Evolutionary conservation across 495 filamentous ascomycete species (phyloP).

Genomic region (Monascus purpureus): DNA sequence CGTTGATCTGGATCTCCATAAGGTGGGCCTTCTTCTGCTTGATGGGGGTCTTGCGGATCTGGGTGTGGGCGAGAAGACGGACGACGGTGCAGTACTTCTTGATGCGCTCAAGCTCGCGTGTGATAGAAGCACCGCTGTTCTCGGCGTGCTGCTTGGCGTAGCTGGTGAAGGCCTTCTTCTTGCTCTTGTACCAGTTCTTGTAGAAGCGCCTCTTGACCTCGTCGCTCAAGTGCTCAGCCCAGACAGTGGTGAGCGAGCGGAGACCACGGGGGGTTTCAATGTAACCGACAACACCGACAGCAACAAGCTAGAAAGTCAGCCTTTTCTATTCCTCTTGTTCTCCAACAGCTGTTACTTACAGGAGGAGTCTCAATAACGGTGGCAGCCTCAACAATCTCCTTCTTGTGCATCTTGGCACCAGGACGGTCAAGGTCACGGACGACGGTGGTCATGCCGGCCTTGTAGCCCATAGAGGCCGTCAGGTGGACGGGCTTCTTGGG

Average conservation of each 20-base stretch:
- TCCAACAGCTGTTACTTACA: slow-evolving; percentile 44
- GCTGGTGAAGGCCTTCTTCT: slow-evolving; percentile 99
- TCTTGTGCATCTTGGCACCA: slow-evolving; percentile 99
- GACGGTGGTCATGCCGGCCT: slow-evolving; percentile 99
- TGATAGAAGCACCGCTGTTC: slow-evolving; percentile 73
- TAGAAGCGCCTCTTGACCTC: slow-evolving; percentile 99
- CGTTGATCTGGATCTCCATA: slow-evolving; percentile 99
- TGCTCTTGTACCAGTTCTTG: slow-evolving; percentile 99
- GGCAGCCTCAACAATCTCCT: slow-evolving; percentile 98
- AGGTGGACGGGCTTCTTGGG: slow-evolving; percentile 98
- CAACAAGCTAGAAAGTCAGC: slow-evolving; percentile 65
- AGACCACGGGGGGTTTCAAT: slow-evolving; percentile 99
- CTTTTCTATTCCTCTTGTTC: not conserved
- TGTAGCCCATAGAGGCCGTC: slow-evolving; percentile 98
- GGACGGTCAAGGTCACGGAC: slow-evolving; percentile 99
- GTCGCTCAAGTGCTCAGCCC: slow-evolving; percentile 97
- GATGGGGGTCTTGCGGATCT: slow-evolving; percentile 96
- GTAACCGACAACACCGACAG: slow-evolving; percentile 99
- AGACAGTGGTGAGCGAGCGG: slow-evolving; percentile 97
- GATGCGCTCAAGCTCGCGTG: slow-evolving; percentile 96
- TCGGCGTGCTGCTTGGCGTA: slow-evolving; percentile 99
- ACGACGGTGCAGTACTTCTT: slow-evolving; percentile 99
- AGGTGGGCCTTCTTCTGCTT: slow-evolving; percentile 99
- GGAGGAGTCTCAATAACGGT: slow-evolving; percentile 99
- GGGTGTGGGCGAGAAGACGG: slow-evolving; percentile 97